A percentile compares a stretch with the other conserved stretches of the same genome.
Evolutionary conservation across 2,329 filamentous ascomycete genomes (phyloP).

Genomic region (Microsporum canis): DNA sequence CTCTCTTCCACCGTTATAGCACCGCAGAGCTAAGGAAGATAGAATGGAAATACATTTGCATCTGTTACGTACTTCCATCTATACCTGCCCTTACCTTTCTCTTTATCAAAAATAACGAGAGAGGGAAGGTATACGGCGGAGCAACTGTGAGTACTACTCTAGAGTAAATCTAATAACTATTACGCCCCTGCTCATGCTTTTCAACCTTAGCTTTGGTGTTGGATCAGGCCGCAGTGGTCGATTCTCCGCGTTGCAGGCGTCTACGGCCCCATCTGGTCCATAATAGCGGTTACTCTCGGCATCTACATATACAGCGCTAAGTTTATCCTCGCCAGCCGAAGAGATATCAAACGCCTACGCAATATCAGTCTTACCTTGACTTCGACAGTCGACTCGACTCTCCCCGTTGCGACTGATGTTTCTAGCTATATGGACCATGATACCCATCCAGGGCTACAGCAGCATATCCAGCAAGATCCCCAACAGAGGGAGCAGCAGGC

Average conservation of each 20-base stretch:
- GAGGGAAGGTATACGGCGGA: constrained; percentile 58
- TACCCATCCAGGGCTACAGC: neutral
- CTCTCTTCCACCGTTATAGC: constrained; percentile 65
- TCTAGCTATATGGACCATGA: neutral
- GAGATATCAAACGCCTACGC: neutral
- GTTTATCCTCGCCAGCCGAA: neutral
- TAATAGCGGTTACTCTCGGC: constrained; percentile 30
- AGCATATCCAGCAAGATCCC: neutral
- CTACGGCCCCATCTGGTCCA: constrained; percentile 44
- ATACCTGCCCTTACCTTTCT: constrained; percentile 57
- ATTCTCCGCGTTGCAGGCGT: constrained; percentile 62
- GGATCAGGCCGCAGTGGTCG: constrained; percentile 57
- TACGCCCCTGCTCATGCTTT: neutral
- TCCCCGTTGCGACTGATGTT: neutral
- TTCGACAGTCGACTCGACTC: neutral
- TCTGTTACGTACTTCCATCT: constrained; percentile 64
- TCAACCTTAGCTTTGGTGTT: constrained; percentile 63
- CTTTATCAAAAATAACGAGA: constrained; percentile 45
- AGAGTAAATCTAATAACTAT: neutral
- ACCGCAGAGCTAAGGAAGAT: constrained; percentile 51
- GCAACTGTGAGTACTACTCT: constrained; percentile 44
- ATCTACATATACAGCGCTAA: constrained; percentile 24
- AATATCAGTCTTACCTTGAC: neutral
- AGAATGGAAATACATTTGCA: constrained; percentile 58
- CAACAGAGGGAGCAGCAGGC: neutral